Percentiles rank a stretch among this genome's conserved stretches.
Evolutionary conservation across 2,329 filamentous ascomycete species (phyloP).

Genomic region (Daldinia eschscholtzii): DNA sequence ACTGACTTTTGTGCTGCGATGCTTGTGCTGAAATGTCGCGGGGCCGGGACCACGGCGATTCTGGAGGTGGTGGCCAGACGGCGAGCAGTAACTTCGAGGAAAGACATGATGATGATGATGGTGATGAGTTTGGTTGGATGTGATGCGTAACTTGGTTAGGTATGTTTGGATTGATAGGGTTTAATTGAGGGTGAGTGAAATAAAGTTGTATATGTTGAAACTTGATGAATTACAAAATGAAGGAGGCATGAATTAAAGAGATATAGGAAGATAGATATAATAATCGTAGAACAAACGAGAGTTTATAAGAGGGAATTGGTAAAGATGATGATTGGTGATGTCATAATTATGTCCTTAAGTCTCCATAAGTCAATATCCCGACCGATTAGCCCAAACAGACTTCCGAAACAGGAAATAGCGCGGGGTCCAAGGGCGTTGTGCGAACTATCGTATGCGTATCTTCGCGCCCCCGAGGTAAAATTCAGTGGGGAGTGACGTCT

Average conservation of each 20-base stretch:
- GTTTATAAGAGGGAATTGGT: slow-evolving; percentile 6
- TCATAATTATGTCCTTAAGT: slow-evolving; percentile 36
- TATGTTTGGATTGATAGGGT: not conserved
- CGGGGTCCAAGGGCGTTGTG: slow-evolving; percentile 7
- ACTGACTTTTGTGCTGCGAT: slow-evolving; percentile 61
- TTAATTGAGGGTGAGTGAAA: not conserved
- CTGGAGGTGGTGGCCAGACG: slow-evolving; percentile 56
- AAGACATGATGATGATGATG: slow-evolving; percentile 61
- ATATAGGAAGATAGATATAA: not conserved
- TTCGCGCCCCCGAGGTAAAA: slow-evolving; percentile 1
- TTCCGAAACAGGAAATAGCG: slow-evolving; percentile 28
- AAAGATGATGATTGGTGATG: slow-evolving; percentile 39
- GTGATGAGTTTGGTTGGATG: not conserved
- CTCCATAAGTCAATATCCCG: not conserved
- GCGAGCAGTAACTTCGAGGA: slow-evolving; percentile 62
- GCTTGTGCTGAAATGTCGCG: slow-evolving; percentile 65
- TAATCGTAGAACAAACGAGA: not conserved
- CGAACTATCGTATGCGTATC: slow-evolving; percentile 12
- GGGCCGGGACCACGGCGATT: slow-evolving; percentile 56
- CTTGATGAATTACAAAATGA: not conserved
- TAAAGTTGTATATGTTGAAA: not conserved
- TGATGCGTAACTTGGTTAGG: too few species aligned
- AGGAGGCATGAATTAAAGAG: not conserved
- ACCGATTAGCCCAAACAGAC: slow-evolving; percentile 24
- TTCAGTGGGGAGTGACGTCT: slow-evolving; percentile 40